Evolutionary conservation across 116 monocot species (phyloP).

Genomic region (Thalassia testudinum): DNA sequence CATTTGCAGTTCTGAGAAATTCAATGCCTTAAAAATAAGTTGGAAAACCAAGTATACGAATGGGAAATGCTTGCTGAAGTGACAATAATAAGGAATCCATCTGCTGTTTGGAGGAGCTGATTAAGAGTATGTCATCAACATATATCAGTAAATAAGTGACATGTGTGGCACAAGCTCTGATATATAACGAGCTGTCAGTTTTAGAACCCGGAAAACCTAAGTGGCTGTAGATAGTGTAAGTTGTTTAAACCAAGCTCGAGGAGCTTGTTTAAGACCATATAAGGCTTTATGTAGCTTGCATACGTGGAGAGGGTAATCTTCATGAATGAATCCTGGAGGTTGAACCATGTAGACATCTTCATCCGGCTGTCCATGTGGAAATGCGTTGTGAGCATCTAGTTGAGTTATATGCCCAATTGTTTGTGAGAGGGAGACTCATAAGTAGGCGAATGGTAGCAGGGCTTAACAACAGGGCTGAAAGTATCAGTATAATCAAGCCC

Average conservation of each 20-base stretch:
- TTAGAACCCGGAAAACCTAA: not conserved
- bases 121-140: not conserved
- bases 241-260: not conserved
- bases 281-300: too few relatives aligned
- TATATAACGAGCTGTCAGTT: not conserved
- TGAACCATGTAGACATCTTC: too few relatives aligned
- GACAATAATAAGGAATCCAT: too few relatives aligned
- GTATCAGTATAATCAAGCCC: not conserved
- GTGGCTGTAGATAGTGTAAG: not conserved
- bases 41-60: too few relatives aligned
- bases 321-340: not conserved
- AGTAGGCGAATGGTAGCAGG: not conserved
- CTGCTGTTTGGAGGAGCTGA: too few relatives aligned
- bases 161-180: not conserved
- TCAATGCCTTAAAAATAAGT: too few relatives aligned
- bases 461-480: not conserved
- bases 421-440: not conserved
- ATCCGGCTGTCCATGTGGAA: not conserved
- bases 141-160: not conserved
- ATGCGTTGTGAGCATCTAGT: too few relatives aligned
- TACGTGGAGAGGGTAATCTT: not conserved
- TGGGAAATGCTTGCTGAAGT: too few relatives aligned
- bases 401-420: not conserved
- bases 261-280: too few relatives aligned
- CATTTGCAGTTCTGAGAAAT: too few relatives aligned